Evolutionary conservation across 139 green algal species (phyloP).

Genomic region (Micractinium conductrix): DNA sequence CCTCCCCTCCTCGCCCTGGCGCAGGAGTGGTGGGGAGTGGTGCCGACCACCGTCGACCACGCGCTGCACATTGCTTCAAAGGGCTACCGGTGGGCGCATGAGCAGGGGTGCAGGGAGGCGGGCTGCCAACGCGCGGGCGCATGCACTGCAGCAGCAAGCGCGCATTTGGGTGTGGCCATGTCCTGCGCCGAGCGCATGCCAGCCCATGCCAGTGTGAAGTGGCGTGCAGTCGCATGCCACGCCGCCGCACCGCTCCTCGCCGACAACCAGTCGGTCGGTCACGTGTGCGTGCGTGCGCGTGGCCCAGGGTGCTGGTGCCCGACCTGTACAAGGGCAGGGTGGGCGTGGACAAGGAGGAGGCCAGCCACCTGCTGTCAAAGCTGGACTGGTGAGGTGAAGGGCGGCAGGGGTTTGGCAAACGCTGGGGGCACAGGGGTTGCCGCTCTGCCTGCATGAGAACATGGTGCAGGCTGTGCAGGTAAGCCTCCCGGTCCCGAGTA

Average conservation of each 20-base stretch:
- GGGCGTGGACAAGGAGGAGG: slow-evolving; percentile 49
- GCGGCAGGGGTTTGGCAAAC: too few species aligned
- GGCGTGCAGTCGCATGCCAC: background rate
- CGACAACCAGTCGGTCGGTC: too few species aligned
- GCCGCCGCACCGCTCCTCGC: background rate
- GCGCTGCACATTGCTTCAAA: slow-evolving; percentile 5
- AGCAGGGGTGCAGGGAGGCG: background rate
- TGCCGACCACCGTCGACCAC: slow-evolving; percentile 3
- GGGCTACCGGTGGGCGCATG: slow-evolving; percentile 21
- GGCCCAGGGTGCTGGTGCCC: slow-evolving; percentile 54
- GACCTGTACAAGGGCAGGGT: slow-evolving; percentile 83
- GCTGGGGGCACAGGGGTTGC: too few species aligned
- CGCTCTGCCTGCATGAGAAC: too few species aligned
- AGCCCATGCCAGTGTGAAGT: background rate
- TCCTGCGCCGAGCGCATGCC: background rate
- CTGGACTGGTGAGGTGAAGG: too few species aligned
- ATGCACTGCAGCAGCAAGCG: too few species aligned
- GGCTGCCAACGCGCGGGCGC: background rate
- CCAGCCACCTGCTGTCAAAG: slow-evolving; percentile 63
- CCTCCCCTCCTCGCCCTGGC: background rate
- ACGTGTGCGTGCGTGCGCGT: background rate
- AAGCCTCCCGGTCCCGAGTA: too few species aligned
- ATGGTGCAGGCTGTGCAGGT: too few species aligned
- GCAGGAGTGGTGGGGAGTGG: slow-evolving; percentile 21
- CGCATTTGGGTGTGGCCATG: background rate